Conservation (phyloP, 768 basidiomycete species). For the Guyanaporus albipodus region DNA sequence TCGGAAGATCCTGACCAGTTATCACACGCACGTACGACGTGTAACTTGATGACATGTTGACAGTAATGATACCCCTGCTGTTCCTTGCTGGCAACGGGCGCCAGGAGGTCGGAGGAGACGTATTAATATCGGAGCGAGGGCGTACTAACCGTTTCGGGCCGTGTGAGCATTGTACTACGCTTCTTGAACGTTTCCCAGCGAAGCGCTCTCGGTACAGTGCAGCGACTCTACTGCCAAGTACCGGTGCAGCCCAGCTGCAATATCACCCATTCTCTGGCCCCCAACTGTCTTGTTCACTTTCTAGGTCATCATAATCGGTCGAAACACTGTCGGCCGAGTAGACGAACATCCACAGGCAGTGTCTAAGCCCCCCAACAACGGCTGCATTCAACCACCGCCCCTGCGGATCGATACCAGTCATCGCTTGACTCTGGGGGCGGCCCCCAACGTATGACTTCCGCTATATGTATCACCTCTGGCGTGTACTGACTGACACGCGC, state of each 20-base stretch:
- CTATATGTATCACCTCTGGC: not conserved
- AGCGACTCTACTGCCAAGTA: too few relatives aligned
- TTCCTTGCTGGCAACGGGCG: too few relatives aligned
- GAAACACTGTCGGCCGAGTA: constrained; percentile 22
- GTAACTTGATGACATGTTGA: too few relatives aligned
- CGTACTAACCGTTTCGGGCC: too few relatives aligned
- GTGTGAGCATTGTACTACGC: constrained; percentile 13
- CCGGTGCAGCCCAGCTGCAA: too few relatives aligned
- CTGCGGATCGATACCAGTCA: constrained; percentile 16
- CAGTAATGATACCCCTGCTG: too few relatives aligned
- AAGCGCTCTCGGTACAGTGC: not conserved
- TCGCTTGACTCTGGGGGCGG: constrained; percentile 1
- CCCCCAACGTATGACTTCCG: constrained; percentile 12
- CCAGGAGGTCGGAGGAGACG: too few relatives aligned
- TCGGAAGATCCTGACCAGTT: constrained; percentile 23
- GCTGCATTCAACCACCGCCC: constrained; percentile 8
- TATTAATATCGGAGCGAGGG: too few relatives aligned
- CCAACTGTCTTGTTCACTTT: constrained; percentile 21
- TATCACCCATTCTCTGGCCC: constrained; percentile 8
- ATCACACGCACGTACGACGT: too few relatives aligned
- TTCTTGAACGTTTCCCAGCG: not conserved
- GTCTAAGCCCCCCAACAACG: not conserved
- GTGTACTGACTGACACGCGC: not conserved
- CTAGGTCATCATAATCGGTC: constrained; percentile 26
- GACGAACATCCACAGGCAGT: constrained; percentile 21